These are phyloP conservation scores for Pythium grandisporangium DNA, from an alignment of 352 stramenopile genomes.

Conservation along the genomic window DNA sequence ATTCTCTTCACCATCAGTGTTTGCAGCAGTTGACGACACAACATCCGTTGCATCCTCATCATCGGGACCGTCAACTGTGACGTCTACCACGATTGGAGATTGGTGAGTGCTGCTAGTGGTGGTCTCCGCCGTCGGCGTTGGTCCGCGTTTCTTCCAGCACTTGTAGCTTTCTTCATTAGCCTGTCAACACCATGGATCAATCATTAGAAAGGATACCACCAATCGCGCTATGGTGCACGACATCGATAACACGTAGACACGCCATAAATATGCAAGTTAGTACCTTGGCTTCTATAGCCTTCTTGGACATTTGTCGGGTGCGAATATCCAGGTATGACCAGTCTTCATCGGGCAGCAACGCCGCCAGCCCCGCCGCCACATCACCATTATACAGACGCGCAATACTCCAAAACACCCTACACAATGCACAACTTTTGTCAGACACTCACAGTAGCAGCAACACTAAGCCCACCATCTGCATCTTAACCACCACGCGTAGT, in stretches of 20 bases:
- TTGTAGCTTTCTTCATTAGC: conserved; percentile 64
- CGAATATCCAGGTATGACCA: conserved; percentile 79
- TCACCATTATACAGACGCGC: conserved; percentile 70
- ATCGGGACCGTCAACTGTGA: conserved; percentile 8
- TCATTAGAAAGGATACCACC: no score
- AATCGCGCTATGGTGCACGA: no score
- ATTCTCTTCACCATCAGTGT: no score
- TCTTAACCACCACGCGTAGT: neutral
- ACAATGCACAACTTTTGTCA: no score
- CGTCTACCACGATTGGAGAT: no score
- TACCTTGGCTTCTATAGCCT: conserved; percentile 73
- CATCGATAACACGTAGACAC: no score
- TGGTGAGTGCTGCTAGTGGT: no score
- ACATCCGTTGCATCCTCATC: conserved; percentile 1
- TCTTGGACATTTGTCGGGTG: conserved; percentile 61
- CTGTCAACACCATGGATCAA: no score
- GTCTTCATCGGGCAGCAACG: conserved; percentile 69
- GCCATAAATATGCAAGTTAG: no score
- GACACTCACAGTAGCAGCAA: neutral
- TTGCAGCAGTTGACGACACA: no score
- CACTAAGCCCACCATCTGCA: neutral
- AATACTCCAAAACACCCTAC: conserved; percentile 81
- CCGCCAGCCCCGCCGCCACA: conserved; percentile 47
- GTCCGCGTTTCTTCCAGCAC: conserved; percentile 40
- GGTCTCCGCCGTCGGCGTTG: neutral